Base-by-base conservation (phyloP, 345 rosid genomes). In the Orychophragmus violaceus region DNA sequence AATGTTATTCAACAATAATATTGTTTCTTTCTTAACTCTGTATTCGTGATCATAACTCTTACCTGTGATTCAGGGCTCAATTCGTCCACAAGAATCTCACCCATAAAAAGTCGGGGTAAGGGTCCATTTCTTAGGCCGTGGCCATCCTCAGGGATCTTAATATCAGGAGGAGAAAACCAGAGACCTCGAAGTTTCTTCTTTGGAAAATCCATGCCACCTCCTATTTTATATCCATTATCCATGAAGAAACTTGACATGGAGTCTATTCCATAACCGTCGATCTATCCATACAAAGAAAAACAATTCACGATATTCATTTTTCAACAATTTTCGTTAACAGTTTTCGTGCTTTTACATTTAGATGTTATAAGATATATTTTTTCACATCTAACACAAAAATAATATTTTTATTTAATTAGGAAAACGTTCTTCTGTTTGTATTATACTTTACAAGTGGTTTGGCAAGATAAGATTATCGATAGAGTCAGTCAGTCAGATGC, bases 11-110 rank as follows among this genome's bases (percentile, higher is more conserved):
- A 44, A 39, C 6, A 44, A 44, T 17, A 17, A 8, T 2, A n/a
- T n/a, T 1, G 1, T 1, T 19, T 45, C 21, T 2, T 8, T 45
- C 45, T 39, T 39, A 39, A 10, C 10, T 17, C 6, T 46, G 14
- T 10, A n/a, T 46, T 21, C 24, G 28, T 28, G 58, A 29, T n/a
- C n/a, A 16, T 44, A 16, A 66, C 22, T 51, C 11, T 10, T 32
- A 87, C 98, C 81, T 86, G 96, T 67, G 95, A 79, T 75, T 79
- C 77, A 46, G 76, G 81, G 61, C 85, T 89, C 77, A 87, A 67
- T 62, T 86, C 83, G 44, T 92, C 83, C 7, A 92, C 91, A 62
- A 89, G 86, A 75, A 92, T 85, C 76, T 89, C 96, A 3, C 90
- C 87, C 49, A 92, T 84, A 36, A 92, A 87, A 32, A 87, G 62